These are phyloP conservation scores for Sporothrix pallida DNA, from an alignment of 2,329 filamentous ascomycete species.

Conservation along the genomic window DNA sequence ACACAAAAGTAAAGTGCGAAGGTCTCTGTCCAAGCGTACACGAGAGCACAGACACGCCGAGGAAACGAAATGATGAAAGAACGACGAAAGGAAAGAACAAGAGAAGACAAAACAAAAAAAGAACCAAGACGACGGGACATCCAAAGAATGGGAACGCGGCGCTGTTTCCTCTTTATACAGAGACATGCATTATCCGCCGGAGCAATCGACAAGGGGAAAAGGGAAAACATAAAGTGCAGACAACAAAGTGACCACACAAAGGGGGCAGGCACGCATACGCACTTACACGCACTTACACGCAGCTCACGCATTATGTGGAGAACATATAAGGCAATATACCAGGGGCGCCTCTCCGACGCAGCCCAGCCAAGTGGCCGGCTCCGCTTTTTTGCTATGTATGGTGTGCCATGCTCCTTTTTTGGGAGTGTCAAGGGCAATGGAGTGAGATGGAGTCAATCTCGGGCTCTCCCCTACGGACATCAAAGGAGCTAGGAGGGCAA, in stretches of 20 bases:
- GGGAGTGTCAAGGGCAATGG: no score
- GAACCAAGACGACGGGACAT: slow-evolving; percentile 2
- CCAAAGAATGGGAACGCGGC: background rate
- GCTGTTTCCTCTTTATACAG: slow-evolving; percentile 16
- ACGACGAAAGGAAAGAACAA: background rate
- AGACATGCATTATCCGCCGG: slow-evolving; percentile 6
- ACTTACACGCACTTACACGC: background rate
- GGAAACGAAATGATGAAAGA: background rate
- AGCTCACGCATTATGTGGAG: slow-evolving; percentile 14
- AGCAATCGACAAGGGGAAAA: background rate
- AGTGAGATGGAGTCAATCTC: background rate
- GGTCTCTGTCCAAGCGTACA: background rate
- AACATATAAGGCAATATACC: slow-evolving; percentile 25
- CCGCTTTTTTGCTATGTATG: background rate
- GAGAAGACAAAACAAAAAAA: slow-evolving; percentile 7
- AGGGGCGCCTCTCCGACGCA: background rate
- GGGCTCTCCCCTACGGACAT: slow-evolving; percentile 25
- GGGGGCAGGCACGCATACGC: background rate
- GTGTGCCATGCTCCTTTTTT: background rate
- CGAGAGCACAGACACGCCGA: background rate
- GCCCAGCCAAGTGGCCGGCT: background rate
- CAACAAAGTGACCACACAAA: background rate
- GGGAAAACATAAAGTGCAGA: background rate
- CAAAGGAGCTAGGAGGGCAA: background rate
- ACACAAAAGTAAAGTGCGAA: background rate